These are phyloP conservation scores for Parmales sp. DNA, from an alignment of 108 stramenopile genomes.

Conservation along the genomic window DNA sequence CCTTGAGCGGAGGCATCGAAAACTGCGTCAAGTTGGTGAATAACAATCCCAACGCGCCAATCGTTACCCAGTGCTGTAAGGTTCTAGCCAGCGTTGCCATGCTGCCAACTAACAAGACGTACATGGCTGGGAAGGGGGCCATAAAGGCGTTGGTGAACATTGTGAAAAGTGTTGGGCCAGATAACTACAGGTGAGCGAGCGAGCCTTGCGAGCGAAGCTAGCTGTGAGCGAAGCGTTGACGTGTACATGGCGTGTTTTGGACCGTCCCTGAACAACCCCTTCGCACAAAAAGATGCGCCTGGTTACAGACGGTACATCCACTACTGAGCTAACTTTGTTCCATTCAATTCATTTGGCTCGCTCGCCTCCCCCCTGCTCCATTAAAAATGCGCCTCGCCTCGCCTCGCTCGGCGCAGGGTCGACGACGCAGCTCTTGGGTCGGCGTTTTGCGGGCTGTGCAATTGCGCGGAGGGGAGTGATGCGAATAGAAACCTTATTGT, in stretches of 20 bases:
- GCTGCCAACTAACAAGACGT: neutral
- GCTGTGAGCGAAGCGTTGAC: too few relatives aligned
- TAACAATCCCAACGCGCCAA: slow-evolving; percentile 3
- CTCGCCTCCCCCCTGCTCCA: too few relatives aligned
- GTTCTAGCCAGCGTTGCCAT: neutral
- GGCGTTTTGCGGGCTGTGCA: slow-evolving; percentile 6
- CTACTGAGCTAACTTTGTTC: too few relatives aligned
- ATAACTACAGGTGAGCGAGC: too few relatives aligned
- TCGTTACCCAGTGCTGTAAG: slow-evolving; percentile 4
- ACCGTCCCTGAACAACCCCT: too few relatives aligned
- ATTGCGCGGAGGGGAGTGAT: slow-evolving; percentile 4
- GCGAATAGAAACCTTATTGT: slow-evolving; percentile 10
- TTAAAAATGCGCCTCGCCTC: too few relatives aligned
- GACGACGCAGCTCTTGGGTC: neutral
- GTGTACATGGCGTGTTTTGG: too few relatives aligned
- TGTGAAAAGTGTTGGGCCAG: slow-evolving; percentile 4
- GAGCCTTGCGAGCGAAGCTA: too few relatives aligned
- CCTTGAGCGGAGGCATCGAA: neutral
- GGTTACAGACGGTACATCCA: too few relatives aligned
- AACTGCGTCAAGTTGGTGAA: neutral
- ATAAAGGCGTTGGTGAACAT: neutral
- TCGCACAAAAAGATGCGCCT: too few relatives aligned
- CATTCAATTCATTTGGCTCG: too few relatives aligned
- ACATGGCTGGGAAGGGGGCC: slow-evolving; percentile 2
- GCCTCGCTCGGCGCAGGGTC: too few relatives aligned